These are phyloP conservation scores for Lasiosphaeria hispida DNA, from an alignment of 495 filamentous ascomycete species.

Conservation along the genomic window DNA sequence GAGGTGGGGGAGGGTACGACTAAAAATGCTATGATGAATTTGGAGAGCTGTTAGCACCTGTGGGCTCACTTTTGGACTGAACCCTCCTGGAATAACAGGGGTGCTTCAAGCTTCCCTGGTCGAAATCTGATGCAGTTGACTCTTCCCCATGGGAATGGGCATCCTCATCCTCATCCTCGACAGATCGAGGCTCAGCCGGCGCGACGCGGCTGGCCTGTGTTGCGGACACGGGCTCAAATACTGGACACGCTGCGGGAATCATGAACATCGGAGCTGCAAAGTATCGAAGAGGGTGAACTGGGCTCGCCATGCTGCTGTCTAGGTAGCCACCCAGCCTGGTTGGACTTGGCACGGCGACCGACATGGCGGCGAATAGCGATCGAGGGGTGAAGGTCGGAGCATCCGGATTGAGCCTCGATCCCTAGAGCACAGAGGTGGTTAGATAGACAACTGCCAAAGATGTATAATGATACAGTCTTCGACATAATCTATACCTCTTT, in stretches of 20 bases:
- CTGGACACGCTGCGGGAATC: conserved; percentile 18
- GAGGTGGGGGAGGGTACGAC: too few species aligned
- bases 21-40: too few species aligned
- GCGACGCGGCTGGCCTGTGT: neutral
- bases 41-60: too few species aligned
- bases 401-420: conserved; percentile 51
- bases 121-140: neutral
- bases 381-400: conserved; percentile 56
- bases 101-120: conserved; percentile 15
- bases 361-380: conserved; percentile 18
- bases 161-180: conserved; percentile 1
- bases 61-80: conserved; percentile 37
- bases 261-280: conserved; percentile 21
- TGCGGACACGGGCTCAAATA: conserved; percentile 7
- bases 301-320: conserved; percentile 4
- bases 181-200: neutral
- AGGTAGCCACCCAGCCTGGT: conserved; percentile 13
- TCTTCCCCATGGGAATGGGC: neutral
- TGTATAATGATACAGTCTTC: conserved; percentile 39
- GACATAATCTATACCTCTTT: conserved; percentile 49
- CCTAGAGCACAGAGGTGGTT: conserved; percentile 37
- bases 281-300: conserved; percentile 16
- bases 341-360: conserved; percentile 11
- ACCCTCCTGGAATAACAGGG: conserved; percentile 32
- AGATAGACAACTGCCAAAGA: conserved; percentile 42